These are phyloP conservation scores for Fusarium keratoplasticum DNA, from an alignment of 2,329 filamentous ascomycete genomes.

Conservation along the genomic window DNA sequence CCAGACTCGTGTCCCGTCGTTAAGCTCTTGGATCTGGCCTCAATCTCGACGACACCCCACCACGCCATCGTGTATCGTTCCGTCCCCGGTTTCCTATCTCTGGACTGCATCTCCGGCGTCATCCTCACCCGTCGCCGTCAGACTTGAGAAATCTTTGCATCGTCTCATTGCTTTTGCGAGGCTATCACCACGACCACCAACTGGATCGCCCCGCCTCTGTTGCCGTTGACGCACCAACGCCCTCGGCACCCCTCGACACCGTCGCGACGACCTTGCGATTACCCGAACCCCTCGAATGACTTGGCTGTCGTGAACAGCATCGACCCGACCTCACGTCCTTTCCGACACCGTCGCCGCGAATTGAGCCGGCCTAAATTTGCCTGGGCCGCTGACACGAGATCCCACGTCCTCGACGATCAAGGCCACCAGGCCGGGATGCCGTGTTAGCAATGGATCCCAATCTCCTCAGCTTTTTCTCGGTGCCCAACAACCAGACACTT, in stretches of 20 bases:
- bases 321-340: conserved; percentile 1
- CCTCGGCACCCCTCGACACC: conserved; percentile 23
- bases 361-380: conserved; percentile 32
- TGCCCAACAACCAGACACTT: conserved; percentile 45
- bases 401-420: conserved; percentile 31
- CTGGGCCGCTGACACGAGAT: conserved; percentile 38
- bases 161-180: conserved; percentile 23
- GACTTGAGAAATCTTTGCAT: conserved; percentile 6
- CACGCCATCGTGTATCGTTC: conserved; percentile 24
- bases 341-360: conserved; percentile 25
- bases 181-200: conserved; percentile 15
- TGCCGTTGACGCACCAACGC: conserved; percentile 36
- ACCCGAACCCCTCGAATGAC: conserved; percentile 19
- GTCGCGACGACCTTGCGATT: conserved; percentile 34
- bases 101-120: conserved; percentile 9
- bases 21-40: conserved; percentile 30
- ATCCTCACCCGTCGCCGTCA: conserved; percentile 2
- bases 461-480: conserved; percentile 46
- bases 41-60: conserved; percentile 43
- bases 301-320: conserved; percentile 15
- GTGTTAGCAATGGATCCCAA: conserved; percentile 48
- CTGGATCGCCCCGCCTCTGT: conserved; percentile 31
- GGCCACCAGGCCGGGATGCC: conserved; percentile 46
- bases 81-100: conserved; percentile 15
- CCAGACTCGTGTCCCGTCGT: conserved; percentile 18